Evolutionary conservation across 495 filamentous ascomycete species (phyloP), one percentile per base, ranked within the genome.

Genomic region (Aspergillus steynii): DNA sequence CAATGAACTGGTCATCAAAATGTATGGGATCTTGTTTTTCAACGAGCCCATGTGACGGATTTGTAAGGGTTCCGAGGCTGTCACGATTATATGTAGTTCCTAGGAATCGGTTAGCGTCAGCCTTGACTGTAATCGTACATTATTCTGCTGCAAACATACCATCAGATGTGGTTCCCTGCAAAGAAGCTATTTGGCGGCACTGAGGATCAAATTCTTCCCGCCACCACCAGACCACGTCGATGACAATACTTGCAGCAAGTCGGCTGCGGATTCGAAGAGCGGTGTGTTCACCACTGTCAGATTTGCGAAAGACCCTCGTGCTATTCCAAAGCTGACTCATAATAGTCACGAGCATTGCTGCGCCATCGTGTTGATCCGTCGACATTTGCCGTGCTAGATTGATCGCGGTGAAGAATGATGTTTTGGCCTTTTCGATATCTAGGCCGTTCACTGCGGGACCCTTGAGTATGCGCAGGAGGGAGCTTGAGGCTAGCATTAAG

Each of bases 171-270:
- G 66, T 70, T 5, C 55, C 62, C 27, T 65, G 55, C 0, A 62
- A 57, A 14, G 59, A 50, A 9, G 55, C 42, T 49, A 59, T 53
- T 10, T 50, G 15, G 28, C 72, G 65, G 15, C 67, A 63, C 12
- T 72, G 69, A 4, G 70, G 65, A 52, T 77, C 76, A 51, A 74
- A 80, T 58, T 82, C 80, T 58, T 81, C 76, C 20, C 76, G 70
- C 77, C 77, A 83, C 80, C 80, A 82, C 77, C 78, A 80, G 5
- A 80, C 67, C 25, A 75, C 60, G 62, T 82, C 80, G n/a, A 81
- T 62, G 8, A 81, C 69, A 9, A 72, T 69, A 57, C 77, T 77
- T 8, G 80, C 65, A 0, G 73, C 69, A 6, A 83, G 65, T 5
- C 79, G 72, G 52, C 74, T 78, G 10, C 78, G 73, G 26, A 83